phyloP scores from a whole-genome alignment of 306 rosid species.

The Malus domestica region DNA sequence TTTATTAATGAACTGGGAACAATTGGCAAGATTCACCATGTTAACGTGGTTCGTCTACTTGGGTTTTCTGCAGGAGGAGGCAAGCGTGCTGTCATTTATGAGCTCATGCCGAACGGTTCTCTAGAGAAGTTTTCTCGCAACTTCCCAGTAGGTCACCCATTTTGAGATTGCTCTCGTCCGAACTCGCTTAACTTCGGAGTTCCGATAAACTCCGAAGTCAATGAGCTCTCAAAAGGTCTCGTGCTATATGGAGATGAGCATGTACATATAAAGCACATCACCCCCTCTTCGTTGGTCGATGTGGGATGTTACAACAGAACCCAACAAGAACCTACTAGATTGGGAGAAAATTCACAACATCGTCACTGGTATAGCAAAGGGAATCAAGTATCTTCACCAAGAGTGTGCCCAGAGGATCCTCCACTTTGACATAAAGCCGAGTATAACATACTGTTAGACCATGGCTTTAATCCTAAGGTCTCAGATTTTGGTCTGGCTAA shows the following conservation, averaged over 20 bases:
- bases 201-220: no score
- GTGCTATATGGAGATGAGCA: no score
- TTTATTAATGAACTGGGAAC: conserved; percentile 27
- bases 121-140: conserved; percentile 15
- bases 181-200: no score
- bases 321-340: not conserved
- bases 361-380: conserved; percentile 32
- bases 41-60: conserved; percentile 36
- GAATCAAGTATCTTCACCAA: conserved; percentile 39
- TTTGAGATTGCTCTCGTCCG: no score
- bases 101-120: conserved; percentile 29
- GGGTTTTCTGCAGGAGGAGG: conserved; percentile 38
- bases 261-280: no score
- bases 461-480: conserved; percentile 20
- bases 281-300: no score
- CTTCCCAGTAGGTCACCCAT: no score
- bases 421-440: conserved; percentile 39
- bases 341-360: conserved; percentile 28
- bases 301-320: no score
- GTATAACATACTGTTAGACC: conserved; percentile 27
- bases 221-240: no score
- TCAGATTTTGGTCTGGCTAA: conserved; percentile 36
- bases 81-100: conserved; percentile 34
- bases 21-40: conserved; percentile 37
- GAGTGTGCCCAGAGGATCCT: conserved; percentile 28